Base-by-base conservation (phyloP, 441 rosid species). In the Omphalea diandra region DNA sequence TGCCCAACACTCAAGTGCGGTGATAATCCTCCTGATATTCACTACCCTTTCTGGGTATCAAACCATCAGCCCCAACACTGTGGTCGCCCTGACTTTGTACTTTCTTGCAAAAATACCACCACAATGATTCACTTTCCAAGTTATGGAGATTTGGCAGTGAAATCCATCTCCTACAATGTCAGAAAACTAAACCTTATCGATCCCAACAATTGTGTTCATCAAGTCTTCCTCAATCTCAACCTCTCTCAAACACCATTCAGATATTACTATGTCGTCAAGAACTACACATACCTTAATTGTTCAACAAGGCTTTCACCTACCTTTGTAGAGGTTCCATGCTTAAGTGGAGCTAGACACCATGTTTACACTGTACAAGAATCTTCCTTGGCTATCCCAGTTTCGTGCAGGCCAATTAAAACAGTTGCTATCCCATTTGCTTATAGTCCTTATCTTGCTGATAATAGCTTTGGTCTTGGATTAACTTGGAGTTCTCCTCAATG, bases 221-320 rank as follows among this genome's bases (percentile, higher is more conserved):
- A 65, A 69, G 91, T 84, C n/a, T 87, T 88, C 65, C 85, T 88
- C 9, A 74, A 88, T 65, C 91, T 88, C 50, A 69, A 88, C 73
- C 86, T 87, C 63, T 78, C 90, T 27, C 50, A 56, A 5, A 80
- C 94, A 0, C 88, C 81, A 4, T 88, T 87, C 73, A 73, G 11
- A 6, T 85, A 88, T 71, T 80, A 73, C 76, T 84, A 83, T 46
- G 46, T 65, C 26, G 70, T 84, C 50, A 84, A 71, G 81, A 79
- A 78, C 41, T 82, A 83, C 76, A 82, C 87, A 1, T 88, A 85
- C 80, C 75, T 88, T 57, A 87, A 83, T 43, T 88, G 94, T 71
- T 86, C 94, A 3, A 57, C 72, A 4, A 61, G 65, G 67, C 68
- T 83, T 38, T 18, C 83, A 1, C 46, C 71, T 53, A 49, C 85